A percentile compares a stretch with the other conserved stretches of the same genome.
phyloP scores from a whole-genome alignment of 495 filamentous ascomycete species.

The Xylaria acuta region DNA sequence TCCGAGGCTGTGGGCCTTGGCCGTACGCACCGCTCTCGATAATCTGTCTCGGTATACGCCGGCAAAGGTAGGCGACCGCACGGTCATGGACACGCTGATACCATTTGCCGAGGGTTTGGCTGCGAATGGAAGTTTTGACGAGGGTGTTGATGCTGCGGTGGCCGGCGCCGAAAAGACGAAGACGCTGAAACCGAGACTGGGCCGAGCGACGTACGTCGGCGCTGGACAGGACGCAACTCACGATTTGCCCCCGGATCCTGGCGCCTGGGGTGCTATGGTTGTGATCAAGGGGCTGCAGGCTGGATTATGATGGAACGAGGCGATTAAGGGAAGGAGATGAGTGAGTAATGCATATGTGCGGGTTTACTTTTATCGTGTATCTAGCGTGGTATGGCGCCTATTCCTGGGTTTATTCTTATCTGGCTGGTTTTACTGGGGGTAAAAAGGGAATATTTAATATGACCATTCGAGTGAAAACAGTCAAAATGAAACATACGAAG shows the following conservation, averaged over 20 bases:
- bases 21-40: conserved; percentile 45
- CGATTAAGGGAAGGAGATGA: not conserved
- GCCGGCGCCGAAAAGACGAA: conserved; percentile 61
- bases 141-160: conserved; percentile 59
- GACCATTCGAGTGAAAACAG: not conserved
- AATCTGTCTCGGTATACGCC: conserved; percentile 57
- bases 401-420: not conserved
- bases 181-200: conserved; percentile 61
- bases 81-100: conserved; percentile 66
- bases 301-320: conserved; percentile 23
- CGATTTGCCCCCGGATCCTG: conserved; percentile 63
- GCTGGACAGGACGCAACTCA: conserved; percentile 49
- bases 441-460: not conserved
- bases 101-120: conserved; percentile 60
- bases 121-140: conserved; percentile 48
- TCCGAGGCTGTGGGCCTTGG: conserved; percentile 46
- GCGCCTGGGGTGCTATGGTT: conserved; percentile 67
- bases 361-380: conserved; percentile 4
- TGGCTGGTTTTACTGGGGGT: not conserved
- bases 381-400: conserved; percentile 6
- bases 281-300: conserved; percentile 58
- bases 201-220: conserved; percentile 66
- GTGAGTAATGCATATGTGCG: conserved; percentile 1
- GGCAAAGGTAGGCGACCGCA: conserved; percentile 56
- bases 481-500: not conserved